Conservation (phyloP, 768 basidiomycete species). For the Tulasnella calospora region DNA sequence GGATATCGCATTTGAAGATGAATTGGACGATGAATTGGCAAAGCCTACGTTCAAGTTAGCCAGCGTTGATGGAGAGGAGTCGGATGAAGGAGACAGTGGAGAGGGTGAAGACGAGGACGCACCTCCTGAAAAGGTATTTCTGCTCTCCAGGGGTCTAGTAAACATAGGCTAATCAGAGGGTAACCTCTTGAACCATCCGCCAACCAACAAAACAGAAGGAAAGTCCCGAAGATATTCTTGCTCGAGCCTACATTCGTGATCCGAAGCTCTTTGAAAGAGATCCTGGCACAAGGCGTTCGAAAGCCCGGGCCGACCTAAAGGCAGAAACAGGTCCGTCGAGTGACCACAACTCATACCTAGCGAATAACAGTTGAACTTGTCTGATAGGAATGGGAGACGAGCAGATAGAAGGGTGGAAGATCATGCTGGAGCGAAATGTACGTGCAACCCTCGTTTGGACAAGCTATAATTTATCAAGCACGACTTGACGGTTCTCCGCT, state of each 20-base stretch:
- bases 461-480: background rate
- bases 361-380: background rate
- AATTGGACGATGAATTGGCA: conserved; percentile 35
- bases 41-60: conserved; percentile 24
- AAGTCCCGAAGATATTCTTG: conserved; percentile 44
- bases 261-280: conserved; percentile 74
- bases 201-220: background rate
- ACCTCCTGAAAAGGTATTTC: conserved; percentile 41
- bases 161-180: background rate
- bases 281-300: conserved; percentile 62
- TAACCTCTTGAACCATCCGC: background rate
- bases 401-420: background rate
- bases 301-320: conserved; percentile 60
- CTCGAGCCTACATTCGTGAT: conserved; percentile 70
- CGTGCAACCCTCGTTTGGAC: background rate
- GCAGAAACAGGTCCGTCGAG: conserved; percentile 45
- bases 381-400: background rate
- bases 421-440: background rate
- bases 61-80: conserved; percentile 39
- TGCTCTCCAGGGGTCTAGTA: background rate
- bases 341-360: background rate
- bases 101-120: conserved; percentile 35
- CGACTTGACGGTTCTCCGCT: background rate
- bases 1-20: conserved; percentile 50
- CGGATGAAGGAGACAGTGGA: conserved; percentile 26